Evolutionary conservation across 139 green algal species (phyloP).

Genomic region (Raphidocelis subcapitata): DNA sequence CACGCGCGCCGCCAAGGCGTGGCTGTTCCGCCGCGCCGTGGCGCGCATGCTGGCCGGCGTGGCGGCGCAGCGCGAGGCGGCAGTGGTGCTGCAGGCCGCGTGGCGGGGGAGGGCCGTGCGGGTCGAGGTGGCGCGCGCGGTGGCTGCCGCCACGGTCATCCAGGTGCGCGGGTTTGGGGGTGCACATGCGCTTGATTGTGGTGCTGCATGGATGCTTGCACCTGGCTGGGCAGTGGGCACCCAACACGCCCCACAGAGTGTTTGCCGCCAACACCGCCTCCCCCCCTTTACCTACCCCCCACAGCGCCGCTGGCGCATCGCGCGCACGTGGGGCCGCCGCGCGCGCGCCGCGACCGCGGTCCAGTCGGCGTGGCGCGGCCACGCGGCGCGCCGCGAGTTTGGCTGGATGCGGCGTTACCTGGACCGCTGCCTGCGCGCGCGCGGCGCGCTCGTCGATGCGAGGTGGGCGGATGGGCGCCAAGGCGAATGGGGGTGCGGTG

Average conservation of each 20-base stretch:
- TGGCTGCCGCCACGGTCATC: conserved; percentile 17
- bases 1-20: conserved; percentile 37
- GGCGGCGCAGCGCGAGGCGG: conserved; percentile 11
- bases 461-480: too few species aligned
- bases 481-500: too few species aligned
- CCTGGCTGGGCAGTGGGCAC: too few species aligned
- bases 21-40: conserved; percentile 29
- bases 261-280: too few species aligned
- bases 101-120: conserved; percentile 39
- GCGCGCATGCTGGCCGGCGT: background rate
- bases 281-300: too few species aligned
- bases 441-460: too few species aligned
- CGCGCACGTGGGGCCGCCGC: background rate
- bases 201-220: too few species aligned
- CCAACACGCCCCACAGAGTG: too few species aligned
- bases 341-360: background rate
- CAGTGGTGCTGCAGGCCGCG: conserved; percentile 33
- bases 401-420: background rate
- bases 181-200: too few species aligned
- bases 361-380: conserved; percentile 31
- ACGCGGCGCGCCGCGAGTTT: background rate
- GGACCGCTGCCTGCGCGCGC: background rate
- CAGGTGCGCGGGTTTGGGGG: conserved; percentile 2
- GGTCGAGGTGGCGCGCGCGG: conserved; percentile 9
- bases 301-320: background rate